Conservation (phyloP, 2,329 filamentous ascomycete genomes). For the Colletotrichum abscissum region DNA sequence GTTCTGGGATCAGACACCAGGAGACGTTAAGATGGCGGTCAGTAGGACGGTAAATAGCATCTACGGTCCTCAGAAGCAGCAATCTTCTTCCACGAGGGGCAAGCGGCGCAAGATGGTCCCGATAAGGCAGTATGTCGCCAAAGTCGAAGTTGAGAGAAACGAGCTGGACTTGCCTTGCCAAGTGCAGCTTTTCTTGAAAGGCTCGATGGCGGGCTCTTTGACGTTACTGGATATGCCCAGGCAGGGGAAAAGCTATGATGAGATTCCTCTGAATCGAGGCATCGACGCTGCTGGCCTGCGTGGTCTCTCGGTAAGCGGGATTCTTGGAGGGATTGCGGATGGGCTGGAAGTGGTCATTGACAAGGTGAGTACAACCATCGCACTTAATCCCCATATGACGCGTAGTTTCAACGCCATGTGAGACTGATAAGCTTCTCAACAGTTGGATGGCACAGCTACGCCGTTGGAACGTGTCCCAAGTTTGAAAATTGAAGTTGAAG, state of each 20-base stretch:
- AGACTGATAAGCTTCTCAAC: not conserved
- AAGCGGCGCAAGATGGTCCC: not conserved
- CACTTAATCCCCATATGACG: not conserved
- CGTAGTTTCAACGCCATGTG: not conserved
- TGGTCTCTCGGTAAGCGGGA: not conserved
- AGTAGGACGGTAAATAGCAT: constrained; percentile 68
- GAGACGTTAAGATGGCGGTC: constrained; percentile 70
- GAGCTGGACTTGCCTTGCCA: constrained; percentile 50
- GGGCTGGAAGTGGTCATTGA: constrained; percentile 46
- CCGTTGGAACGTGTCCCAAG: constrained; percentile 44
- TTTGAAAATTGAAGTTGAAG: constrained; percentile 50
- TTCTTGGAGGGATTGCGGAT: constrained; percentile 1
- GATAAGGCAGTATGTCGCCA: constrained; percentile 47
- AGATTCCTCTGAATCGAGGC: constrained; percentile 44
- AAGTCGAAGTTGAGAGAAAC: constrained; percentile 49
- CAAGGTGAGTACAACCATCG: constrained; percentile 41
- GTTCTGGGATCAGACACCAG: constrained; percentile 64
- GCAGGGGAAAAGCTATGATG: constrained; percentile 44
- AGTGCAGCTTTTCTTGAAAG: constrained; percentile 47
- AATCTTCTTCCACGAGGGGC: constrained; percentile 6
- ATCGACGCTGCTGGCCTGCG: constrained; percentile 12
- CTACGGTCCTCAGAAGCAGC: constrained; percentile 43
- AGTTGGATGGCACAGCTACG: constrained; percentile 47
- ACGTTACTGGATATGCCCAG: constrained; percentile 51
- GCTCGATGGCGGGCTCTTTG: constrained; percentile 45